Evolutionary conservation across 2,329 filamentous ascomycete genomes (phyloP).

Genomic region (Pseudodiploospora longispora): DNA sequence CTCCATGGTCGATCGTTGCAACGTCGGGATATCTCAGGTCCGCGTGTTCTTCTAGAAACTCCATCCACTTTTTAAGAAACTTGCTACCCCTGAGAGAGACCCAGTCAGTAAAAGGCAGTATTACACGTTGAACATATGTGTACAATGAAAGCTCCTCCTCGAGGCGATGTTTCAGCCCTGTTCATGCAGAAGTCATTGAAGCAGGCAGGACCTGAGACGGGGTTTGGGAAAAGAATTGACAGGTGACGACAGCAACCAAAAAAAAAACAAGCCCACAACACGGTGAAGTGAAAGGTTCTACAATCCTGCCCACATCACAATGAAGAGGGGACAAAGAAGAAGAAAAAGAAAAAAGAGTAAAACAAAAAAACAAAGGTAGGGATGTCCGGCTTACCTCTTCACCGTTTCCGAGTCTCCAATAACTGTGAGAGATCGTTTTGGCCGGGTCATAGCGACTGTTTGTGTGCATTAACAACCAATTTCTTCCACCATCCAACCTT

Average conservation of each 20-base stretch:
- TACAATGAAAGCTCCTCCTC: too few species aligned
- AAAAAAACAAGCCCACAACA: too few species aligned
- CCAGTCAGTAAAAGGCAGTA: neutral
- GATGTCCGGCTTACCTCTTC: slow-evolving; percentile 54
- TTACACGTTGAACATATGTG: too few species aligned
- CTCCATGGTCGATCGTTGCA: slow-evolving; percentile 24
- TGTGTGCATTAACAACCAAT: slow-evolving; percentile 2
- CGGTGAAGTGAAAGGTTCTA: too few species aligned
- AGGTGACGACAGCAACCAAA: neutral
- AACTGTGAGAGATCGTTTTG: slow-evolving; percentile 80
- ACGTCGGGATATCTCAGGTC: slow-evolving; percentile 83
- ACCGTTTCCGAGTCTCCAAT: slow-evolving; percentile 94
- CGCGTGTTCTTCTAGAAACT: slow-evolving; percentile 77
- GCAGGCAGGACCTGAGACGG: neutral
- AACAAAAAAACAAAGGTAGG: neutral
- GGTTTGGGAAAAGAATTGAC: neutral
- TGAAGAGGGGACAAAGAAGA: too few species aligned
- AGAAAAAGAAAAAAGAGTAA: neutral
- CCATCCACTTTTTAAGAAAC: slow-evolving; percentile 89
- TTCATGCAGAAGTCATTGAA: too few species aligned
- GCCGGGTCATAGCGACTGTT: slow-evolving; percentile 97
- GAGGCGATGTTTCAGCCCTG: too few species aligned
- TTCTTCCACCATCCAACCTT: neutral
- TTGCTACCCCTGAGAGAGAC: slow-evolving; percentile 57
- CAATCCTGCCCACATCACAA: too few species aligned